A percentile compares a stretch with the other conserved stretches of the same genome.
These are phyloP conservation scores for Draba incana DNA, from an alignment of 345 rosid genomes.

Conservation along the genomic window DNA sequence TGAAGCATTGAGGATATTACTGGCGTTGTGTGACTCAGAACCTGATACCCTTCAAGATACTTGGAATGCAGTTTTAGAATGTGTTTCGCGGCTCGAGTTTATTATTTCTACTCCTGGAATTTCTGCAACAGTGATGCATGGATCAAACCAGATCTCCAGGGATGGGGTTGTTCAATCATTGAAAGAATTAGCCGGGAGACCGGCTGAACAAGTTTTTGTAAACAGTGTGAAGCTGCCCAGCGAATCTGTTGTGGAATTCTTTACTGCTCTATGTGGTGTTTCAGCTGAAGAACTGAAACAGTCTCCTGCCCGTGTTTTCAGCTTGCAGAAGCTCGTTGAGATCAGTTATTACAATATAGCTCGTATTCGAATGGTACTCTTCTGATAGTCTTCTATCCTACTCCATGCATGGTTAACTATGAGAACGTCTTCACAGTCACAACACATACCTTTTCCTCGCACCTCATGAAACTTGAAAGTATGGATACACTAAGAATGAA, in stretches of 20 bases:
- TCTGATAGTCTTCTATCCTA: slow-evolving; percentile 34
- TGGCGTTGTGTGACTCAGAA: slow-evolving; percentile 75
- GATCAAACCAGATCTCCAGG: slow-evolving; percentile 97
- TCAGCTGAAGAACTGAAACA: slow-evolving; percentile 97
- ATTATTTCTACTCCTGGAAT: slow-evolving; percentile 87
- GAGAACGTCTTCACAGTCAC: slow-evolving; percentile 17
- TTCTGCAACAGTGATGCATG: slow-evolving; percentile 93
- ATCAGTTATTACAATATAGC: slow-evolving; percentile 98
- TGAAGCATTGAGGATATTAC: slow-evolving; percentile 88
- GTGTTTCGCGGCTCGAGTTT: slow-evolving; percentile 96
- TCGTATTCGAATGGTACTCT: slow-evolving; percentile 92
- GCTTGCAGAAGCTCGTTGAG: slow-evolving; percentile 98
- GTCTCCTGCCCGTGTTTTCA: slow-evolving; percentile 97
- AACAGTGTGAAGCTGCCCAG: slow-evolving; percentile 94
- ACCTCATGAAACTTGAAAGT: slow-evolving; percentile 31
- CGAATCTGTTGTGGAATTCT: slow-evolving; percentile 91
- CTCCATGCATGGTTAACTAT: slow-evolving; percentile 29
- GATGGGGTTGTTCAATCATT: slow-evolving; percentile 92
- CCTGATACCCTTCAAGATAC: slow-evolving; percentile 89
- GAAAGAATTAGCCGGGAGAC: slow-evolving; percentile 91
- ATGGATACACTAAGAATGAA: slow-evolving; percentile 25
- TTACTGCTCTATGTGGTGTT: slow-evolving; percentile 94
- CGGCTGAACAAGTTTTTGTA: slow-evolving; percentile 90
- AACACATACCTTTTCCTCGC: slow-evolving; percentile 5
- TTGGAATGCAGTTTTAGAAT: slow-evolving; percentile 99